phyloP scores from a whole-genome alignment of 176 grass and related monocot genomes.

The Phoenix dactylifera region DNA sequence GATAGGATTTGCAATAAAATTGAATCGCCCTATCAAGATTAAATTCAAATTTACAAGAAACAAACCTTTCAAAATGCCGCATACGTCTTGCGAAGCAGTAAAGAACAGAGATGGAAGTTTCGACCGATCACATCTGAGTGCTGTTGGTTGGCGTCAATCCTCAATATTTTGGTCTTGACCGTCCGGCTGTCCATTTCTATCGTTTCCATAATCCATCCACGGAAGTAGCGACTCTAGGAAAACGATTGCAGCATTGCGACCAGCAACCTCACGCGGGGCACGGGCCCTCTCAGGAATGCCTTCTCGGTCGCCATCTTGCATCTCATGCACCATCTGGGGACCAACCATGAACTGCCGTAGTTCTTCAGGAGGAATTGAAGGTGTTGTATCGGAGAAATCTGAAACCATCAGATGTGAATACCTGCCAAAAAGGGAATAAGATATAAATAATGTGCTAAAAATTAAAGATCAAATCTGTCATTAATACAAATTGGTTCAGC shows the following conservation, averaged over 20 bases:
- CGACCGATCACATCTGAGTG: too few species aligned
- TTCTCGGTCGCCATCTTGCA: slow-evolving; percentile 41
- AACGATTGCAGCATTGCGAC: slow-evolving; percentile 61
- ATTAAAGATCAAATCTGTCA: too few species aligned
- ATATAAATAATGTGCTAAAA: too few species aligned
- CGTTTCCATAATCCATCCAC: slow-evolving; percentile 67
- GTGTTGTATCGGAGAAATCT: slow-evolving; percentile 83
- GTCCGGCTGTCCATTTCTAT: slow-evolving; percentile 23
- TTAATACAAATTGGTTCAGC: too few species aligned
- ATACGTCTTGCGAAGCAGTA: too few species aligned
- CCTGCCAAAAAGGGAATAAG: slow-evolving; percentile 36
- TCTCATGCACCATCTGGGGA: slow-evolving; percentile 55
- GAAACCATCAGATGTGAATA: slow-evolving; percentile 95
- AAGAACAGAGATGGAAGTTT: too few species aligned
- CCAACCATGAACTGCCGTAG: slow-evolving; percentile 76
- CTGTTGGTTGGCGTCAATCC: background rate
- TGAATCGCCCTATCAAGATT: too few species aligned
- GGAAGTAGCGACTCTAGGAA: slow-evolving; percentile 90
- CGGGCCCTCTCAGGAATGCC: slow-evolving; percentile 34
- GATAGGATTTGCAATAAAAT: too few species aligned
- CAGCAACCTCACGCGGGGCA: slow-evolving; percentile 56
- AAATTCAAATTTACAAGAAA: too few species aligned
- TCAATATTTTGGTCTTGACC: slow-evolving; percentile 28
- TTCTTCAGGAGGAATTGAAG: slow-evolving; percentile 83
- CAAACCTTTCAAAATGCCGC: too few species aligned